Evolutionary conservation across 495 filamentous ascomycete genomes (phyloP), one percentile per base, ranked within the genome.

Genomic region (Trichocladium uniseriatum): DNA sequence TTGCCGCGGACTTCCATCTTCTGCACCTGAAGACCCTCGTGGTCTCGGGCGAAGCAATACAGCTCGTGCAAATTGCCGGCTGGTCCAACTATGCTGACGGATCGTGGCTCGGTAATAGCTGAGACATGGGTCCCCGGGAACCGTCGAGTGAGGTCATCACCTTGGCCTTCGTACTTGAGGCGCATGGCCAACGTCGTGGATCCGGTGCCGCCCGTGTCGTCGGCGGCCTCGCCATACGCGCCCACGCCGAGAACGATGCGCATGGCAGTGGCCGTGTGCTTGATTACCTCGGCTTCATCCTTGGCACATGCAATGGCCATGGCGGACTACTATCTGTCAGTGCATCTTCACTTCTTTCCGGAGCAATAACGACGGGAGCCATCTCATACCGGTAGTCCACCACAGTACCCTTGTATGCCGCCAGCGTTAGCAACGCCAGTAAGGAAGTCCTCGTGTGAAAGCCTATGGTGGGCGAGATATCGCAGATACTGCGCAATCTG

Each of bases 271-370:
- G 53, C 34, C 37, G 58, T 48, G 66, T 67, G 65, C 64, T 72
- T 64, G 59, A 72, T 59, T 48, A 68, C 57, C 61, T 74, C 48
- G 61, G 65, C 50, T 38, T 64, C 65, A 35, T 56, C 51, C 10
- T 38, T 29, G 20, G 65, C 56, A 24, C 49, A 51, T 14, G 63
- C 60, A 28, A 66, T 57, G 14, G 65, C 58, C 21, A 62, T 47
- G n/a, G 61, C 61, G 5, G 61, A 41, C 37, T 54, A 31, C 15
- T n/a, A 1, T n/a, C n/a, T n/a, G n/a, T n/a, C n/a, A n/a, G n/a
- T n/a, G n/a, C n/a, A n/a, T n/a, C n/a, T n/a, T n/a, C n/a, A n/a
- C n/a, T n/a, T n/a, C n/a, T n/a, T n/a, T 1, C 6, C 11, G 38
- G 29, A n/a, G 43, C 29, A 9, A 36, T 45, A 45, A 6, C 15